Evolutionary conservation across 768 basidiomycete species (phyloP).

Genomic region (Trametes cinnabarina): DNA sequence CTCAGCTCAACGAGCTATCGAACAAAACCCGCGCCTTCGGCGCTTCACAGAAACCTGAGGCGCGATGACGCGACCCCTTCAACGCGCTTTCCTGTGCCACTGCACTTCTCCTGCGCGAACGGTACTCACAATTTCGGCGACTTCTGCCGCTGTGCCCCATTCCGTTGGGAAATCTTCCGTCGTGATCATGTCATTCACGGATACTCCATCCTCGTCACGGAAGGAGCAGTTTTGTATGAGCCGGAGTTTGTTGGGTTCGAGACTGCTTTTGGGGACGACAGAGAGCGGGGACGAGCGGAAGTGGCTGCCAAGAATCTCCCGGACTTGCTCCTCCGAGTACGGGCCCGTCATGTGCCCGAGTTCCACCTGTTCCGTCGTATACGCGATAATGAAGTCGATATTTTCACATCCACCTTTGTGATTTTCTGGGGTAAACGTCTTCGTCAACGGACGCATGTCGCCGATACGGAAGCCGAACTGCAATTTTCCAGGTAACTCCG

Average conservation of each 20-base stretch:
- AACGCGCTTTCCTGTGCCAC: too few relatives aligned
- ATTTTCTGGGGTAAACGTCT: conserved; percentile 2
- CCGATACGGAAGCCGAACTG: conserved; percentile 8
- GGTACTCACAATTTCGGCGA: neutral
- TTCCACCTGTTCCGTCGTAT: neutral
- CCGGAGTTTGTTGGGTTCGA: neutral
- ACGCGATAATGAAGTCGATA: neutral
- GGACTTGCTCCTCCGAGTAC: neutral
- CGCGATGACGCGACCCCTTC: too few relatives aligned
- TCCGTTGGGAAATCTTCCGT: conserved; percentile 1
- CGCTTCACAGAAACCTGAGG: too few relatives aligned
- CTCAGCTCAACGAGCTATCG: too few relatives aligned
- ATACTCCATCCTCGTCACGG: neutral
- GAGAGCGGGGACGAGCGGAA: conserved; percentile 5
- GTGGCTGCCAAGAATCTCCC: neutral
- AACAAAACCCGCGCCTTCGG: too few relatives aligned
- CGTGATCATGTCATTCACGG: conserved; percentile 7
- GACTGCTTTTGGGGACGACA: neutral
- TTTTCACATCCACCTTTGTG: neutral
- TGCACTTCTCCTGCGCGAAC: too few relatives aligned
- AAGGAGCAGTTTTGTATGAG: conserved; percentile 8
- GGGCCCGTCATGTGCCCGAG: conserved; percentile 10
- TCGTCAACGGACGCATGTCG: neutral
- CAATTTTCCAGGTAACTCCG: neutral
- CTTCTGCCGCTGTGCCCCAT: conserved; percentile 5